Base-by-base conservation (phyloP, 1,139 yeast species). In the Kodamaea alishanica region DNA sequence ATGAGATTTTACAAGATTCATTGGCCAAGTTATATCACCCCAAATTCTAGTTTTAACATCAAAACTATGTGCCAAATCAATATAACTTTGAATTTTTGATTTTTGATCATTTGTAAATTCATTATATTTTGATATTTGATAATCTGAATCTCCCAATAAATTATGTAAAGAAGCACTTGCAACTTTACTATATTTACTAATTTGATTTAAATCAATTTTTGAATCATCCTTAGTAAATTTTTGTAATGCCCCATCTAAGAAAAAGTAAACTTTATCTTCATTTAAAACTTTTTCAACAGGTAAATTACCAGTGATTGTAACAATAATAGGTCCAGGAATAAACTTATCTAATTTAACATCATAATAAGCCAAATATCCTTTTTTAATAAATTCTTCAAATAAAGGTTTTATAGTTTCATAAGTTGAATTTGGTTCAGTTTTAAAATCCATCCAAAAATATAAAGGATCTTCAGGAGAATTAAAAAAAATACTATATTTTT, bases 21-120 rank as follows among this genome's bases (percentile, higher is more conserved):
- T 47, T 8, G 76, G 75, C 73, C 73, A 70, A 23, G 56, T 58
- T 5, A 64, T 49, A 26, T 65, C 73, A 8, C 75, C 75, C 75
- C 75, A 70, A 10, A 70, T 51, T 42, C 75, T 54, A 0, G 75
- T 67, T 41, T 66, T 66, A 32, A 70, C 47, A 2, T 63, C 63
- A 40, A 60, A 56, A 26, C 56, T 43, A 43, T 70, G 75, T 10
- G 75, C 75, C 22, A 39, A 42, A 24, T 58, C 60, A 32, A 68
- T 56, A 32, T 39, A 45, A 2, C 39, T 38, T 10, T 48, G 43
- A 26, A 70, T 43, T 10, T 31, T 50, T 2, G 30, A n/a, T 37
- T 49, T 49, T 30, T 65, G 65, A 1, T 36, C 44, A 1, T 47
- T 46, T 7, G 52, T 46, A 27, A 69, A 65, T 2, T 38, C 49